Conservation (phyloP, 768 basidiomycete species). For the Suillus plorans region DNA sequence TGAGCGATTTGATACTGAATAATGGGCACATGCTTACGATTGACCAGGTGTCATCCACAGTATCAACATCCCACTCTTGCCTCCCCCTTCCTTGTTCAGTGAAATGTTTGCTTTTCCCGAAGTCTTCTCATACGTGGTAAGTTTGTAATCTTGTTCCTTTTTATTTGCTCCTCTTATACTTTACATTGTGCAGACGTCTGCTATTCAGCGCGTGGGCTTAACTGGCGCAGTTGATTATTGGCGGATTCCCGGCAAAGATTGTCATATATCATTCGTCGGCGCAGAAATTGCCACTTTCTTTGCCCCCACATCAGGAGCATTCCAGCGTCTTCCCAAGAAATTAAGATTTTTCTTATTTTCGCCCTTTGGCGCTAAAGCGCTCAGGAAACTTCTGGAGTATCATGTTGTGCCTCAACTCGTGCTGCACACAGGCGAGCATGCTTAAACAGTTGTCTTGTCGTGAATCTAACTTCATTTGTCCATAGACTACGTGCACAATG, state of each 20-base stretch:
- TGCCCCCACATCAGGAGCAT: slow-evolving; percentile 54
- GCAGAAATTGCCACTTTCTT: slow-evolving; percentile 50
- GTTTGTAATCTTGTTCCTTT: slow-evolving; percentile 9
- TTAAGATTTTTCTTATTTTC: slow-evolving; percentile 60
- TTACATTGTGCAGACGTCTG: slow-evolving; percentile 44
- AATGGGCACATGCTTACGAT: background rate
- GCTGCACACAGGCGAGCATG: slow-evolving; percentile 47
- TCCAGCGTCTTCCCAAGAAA: slow-evolving; percentile 46
- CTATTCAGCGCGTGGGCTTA: slow-evolving; percentile 50
- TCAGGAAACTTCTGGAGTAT: slow-evolving; percentile 57
- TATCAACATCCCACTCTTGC: slow-evolving; percentile 54
- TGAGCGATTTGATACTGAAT: slow-evolving; percentile 18
- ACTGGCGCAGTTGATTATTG: slow-evolving; percentile 47
- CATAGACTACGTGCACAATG: slow-evolving; percentile 14
- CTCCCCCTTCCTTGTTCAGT: slow-evolving; percentile 52
- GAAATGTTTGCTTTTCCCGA: slow-evolving; percentile 42
- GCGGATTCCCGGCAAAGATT: slow-evolving; percentile 36
- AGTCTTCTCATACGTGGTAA: slow-evolving; percentile 50
- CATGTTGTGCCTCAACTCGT: slow-evolving; percentile 53
- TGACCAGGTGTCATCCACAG: slow-evolving; percentile 49
- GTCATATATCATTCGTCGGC: slow-evolving; percentile 43
- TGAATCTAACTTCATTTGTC: background rate
- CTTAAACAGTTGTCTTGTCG: background rate
- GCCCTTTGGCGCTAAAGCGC: slow-evolving; percentile 48
- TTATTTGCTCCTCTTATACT: background rate